Evolutionary conservation across 2,329 filamentous ascomycete species (phyloP).

Genomic region (Penicillium sclerotiorum): DNA sequence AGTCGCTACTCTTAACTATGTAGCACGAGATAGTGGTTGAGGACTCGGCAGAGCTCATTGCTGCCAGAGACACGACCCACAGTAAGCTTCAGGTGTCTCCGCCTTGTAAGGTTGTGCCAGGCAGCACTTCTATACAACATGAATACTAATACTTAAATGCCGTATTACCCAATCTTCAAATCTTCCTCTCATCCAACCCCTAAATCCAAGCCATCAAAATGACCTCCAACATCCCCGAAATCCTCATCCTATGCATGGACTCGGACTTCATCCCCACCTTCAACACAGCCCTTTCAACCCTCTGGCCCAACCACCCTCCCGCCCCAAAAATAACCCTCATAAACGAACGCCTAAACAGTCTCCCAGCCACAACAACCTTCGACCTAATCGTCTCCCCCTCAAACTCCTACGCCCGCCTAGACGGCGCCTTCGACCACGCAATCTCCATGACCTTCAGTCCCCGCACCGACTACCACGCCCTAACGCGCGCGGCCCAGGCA

Average conservation of each 20-base stretch:
- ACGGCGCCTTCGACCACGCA: conserved; percentile 59
- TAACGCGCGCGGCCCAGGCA: conserved; percentile 50
- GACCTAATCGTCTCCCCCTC: conserved; percentile 58
- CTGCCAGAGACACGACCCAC: no score
- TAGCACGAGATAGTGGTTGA: no score
- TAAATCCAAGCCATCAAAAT: conserved; percentile 14
- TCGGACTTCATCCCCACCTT: conserved; percentile 45
- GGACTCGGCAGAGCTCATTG: no score
- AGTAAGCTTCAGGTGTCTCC: no score
- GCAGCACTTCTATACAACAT: no score
- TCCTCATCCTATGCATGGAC: conserved; percentile 50
- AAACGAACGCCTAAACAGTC: conserved; percentile 41
- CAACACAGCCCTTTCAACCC: conserved; percentile 33
- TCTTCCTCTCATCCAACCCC: background rate
- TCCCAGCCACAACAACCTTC: conserved; percentile 44
- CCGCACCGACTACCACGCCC: conserved; percentile 48
- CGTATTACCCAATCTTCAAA: background rate
- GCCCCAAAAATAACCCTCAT: conserved; percentile 39
- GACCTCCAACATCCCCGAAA: conserved; percentile 40
- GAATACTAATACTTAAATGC: no score
- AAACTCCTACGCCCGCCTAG: conserved; percentile 58
- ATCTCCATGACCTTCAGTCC: conserved; percentile 53
- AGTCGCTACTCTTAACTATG: no score
- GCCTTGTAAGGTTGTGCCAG: background rate
- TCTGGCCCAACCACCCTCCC: conserved; percentile 35